Conservation (phyloP, 2,329 filamentous ascomycete species). For the Colletotrichum gloeosporioides region DNA sequence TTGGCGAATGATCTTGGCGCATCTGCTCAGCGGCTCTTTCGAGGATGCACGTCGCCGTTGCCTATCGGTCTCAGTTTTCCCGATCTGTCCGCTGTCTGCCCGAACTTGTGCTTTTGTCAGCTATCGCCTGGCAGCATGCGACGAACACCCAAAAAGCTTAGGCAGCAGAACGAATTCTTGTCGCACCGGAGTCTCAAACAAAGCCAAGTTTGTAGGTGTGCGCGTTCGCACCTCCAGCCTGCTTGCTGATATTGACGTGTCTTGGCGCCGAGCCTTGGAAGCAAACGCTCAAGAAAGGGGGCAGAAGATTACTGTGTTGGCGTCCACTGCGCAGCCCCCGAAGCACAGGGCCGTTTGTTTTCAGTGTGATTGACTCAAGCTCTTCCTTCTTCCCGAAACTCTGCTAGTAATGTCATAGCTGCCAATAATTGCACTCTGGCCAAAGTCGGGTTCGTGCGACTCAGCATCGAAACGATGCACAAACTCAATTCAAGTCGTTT, state of each 20-base stretch:
- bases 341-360: background rate
- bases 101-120: background rate
- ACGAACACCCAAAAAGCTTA: background rate
- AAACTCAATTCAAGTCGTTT: background rate
- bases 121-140: background rate
- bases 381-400: conserved; percentile 7
- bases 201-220: background rate
- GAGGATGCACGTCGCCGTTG: background rate
- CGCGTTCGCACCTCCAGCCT: background rate
- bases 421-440: background rate
- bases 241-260: background rate
- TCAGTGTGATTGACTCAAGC: background rate
- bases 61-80: background rate
- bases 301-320: background rate
- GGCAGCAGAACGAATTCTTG: background rate
- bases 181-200: background rate
- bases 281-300: background rate
- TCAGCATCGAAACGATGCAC: background rate
- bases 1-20: background rate
- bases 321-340: background rate
- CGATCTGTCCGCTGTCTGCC: background rate
- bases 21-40: background rate
- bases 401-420: background rate
- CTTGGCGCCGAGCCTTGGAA: conserved; percentile 11
- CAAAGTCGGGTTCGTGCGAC: background rate